Percentiles rank a stretch among this genome's conserved stretches.
These are phyloP conservation scores for Apiospora kogelbergensis DNA, from an alignment of 2,329 filamentous ascomycete species.

Conservation along the genomic window DNA sequence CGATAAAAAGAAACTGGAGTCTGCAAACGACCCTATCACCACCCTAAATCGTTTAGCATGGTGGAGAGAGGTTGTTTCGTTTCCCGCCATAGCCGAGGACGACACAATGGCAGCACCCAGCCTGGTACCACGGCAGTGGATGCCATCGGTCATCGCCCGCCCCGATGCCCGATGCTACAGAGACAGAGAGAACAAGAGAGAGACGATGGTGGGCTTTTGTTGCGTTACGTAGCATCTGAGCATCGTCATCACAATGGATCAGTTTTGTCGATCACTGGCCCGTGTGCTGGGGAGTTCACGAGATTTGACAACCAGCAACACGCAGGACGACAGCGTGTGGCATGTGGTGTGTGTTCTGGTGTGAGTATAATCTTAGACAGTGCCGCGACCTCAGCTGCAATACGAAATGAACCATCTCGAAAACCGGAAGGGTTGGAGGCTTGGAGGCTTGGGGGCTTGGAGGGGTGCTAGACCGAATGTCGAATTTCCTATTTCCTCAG, in stretches of 20 bases:
- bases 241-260: slow-evolving; percentile 5
- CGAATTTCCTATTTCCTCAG: not conserved
- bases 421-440: not conserved
- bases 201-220: not conserved
- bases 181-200: not conserved
- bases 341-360: not conserved
- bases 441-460: not conserved
- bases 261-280: not conserved
- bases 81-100: not conserved
- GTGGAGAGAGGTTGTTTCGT: slow-evolving; percentile 1
- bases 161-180: not conserved
- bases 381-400: not conserved
- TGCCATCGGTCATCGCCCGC: not conserved
- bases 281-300: slow-evolving; percentile 1
- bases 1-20: not conserved
- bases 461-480: not conserved
- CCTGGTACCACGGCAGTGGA: not conserved
- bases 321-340: not conserved
- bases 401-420: slow-evolving; percentile 5
- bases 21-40: not conserved
- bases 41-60: not conserved
- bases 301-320: not conserved
- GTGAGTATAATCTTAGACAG: not conserved
- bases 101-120: not conserved
- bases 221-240: not conserved